phyloP scores from a whole-genome alignment of 495 filamentous ascomycete genomes.

The Oidiodendron maius region DNA sequence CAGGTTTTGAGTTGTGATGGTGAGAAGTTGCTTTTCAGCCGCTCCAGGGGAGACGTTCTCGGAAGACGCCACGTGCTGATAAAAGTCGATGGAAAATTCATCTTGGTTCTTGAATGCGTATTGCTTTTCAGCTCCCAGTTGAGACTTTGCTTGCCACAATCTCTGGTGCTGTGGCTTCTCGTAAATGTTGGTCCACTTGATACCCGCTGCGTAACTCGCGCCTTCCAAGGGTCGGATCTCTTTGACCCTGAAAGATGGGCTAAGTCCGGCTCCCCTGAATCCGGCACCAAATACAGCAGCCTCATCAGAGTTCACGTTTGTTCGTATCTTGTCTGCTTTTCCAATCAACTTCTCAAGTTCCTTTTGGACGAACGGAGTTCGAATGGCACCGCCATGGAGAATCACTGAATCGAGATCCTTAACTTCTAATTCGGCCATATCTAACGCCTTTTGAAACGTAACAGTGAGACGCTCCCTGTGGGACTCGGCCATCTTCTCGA shows the following conservation, averaged over 20 bases:
- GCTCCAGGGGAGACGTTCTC: constrained; percentile 26
- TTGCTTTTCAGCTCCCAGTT: constrained; percentile 75
- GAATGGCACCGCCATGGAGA: constrained; percentile 82
- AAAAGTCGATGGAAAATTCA: constrained; percentile 67
- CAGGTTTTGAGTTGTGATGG: constrained; percentile 63
- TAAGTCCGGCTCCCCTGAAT: constrained; percentile 87
- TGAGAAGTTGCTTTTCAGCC: constrained; percentile 23
- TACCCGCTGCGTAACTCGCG: constrained; percentile 62
- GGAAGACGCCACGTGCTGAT: constrained; percentile 51
- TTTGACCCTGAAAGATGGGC: constrained; percentile 93
- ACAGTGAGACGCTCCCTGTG: constrained; percentile 61
- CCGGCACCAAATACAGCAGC: constrained; percentile 94
- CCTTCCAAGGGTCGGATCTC: constrained; percentile 79
- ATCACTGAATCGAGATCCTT: constrained; percentile 84
- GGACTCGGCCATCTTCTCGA: constrained; percentile 72
- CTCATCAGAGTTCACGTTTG: constrained; percentile 96
- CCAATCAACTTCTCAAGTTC: constrained; percentile 73
- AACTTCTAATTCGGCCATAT: constrained; percentile 63
- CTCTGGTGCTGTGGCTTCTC: constrained; percentile 51
- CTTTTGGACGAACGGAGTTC: constrained; percentile 92
- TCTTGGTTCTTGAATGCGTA: constrained; percentile 80
- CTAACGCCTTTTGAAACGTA: constrained; percentile 70
- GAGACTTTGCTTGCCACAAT: constrained; percentile 75
- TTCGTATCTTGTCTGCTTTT: constrained; percentile 69
- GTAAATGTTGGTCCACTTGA: constrained; percentile 68